phyloP scores from a whole-genome alignment of 495 filamentous ascomycete species.

The Xylaria venustula region DNA sequence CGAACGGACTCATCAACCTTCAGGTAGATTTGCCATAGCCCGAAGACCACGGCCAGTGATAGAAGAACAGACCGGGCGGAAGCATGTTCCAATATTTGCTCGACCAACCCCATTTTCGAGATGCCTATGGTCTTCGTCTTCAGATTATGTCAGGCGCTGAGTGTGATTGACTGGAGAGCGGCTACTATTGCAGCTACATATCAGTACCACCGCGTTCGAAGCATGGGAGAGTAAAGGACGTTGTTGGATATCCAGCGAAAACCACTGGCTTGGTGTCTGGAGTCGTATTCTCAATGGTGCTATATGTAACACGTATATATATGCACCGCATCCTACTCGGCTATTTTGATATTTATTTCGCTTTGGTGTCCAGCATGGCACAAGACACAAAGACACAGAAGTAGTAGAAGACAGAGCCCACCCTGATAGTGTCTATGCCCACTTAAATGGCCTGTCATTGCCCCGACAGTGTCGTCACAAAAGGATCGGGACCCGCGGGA shows the following conservation, averaged over 20 bases:
- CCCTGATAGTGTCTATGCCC: too few species aligned
- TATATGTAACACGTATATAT: too few species aligned
- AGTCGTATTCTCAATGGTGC: too few species aligned
- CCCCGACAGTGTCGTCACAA: not conserved
- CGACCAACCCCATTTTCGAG: constrained; percentile 42
- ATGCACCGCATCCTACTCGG: too few species aligned
- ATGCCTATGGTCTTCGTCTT: not conserved
- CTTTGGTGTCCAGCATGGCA: too few species aligned
- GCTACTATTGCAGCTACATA: not conserved
- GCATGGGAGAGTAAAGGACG: not conserved
- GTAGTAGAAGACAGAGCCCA: too few species aligned
- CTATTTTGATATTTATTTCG: too few species aligned
- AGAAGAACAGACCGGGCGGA: constrained; percentile 33
- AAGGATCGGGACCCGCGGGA: not conserved
- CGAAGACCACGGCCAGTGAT: constrained; percentile 23
- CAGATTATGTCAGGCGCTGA: not conserved
- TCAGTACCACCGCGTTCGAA: not conserved
- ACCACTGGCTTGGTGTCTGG: too few species aligned
- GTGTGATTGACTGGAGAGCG: not conserved
- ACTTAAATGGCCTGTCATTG: not conserved
- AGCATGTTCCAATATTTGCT: constrained; percentile 33
- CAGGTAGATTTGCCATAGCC: constrained; percentile 26
- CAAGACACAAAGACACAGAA: too few species aligned
- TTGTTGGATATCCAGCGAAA: too few species aligned
- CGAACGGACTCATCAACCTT: constrained; percentile 34